phyloP scores from a whole-genome alignment of 176 grass and related monocot species.

The Bromus sterilis region DNA sequence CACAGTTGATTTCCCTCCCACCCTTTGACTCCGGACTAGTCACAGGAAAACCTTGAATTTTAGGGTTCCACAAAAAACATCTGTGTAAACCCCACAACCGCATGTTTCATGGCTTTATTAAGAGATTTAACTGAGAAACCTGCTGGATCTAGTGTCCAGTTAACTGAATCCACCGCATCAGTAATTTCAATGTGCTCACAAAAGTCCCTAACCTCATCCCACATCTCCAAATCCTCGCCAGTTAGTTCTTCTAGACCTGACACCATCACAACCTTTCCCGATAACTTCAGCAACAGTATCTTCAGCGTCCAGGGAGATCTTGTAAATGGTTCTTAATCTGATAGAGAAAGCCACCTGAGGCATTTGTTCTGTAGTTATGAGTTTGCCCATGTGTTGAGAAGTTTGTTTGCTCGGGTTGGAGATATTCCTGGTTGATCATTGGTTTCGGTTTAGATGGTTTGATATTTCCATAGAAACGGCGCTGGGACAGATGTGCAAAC shows the following conservation, averaged over 20 bases:
- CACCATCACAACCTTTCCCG: not conserved
- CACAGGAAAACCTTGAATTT: too few species aligned
- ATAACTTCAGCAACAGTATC: not conserved
- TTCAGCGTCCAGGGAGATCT: not conserved
- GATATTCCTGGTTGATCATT: not conserved
- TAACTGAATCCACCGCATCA: not conserved
- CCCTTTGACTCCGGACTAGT: too few species aligned
- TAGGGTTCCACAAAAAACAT: too few species aligned
- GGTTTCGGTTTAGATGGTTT: slow-evolving; percentile 6
- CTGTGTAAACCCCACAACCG: too few species aligned
- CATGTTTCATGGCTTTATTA: too few species aligned
- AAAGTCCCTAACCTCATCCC: not conserved
- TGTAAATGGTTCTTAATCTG: not conserved
- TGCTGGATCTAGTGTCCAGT: not conserved
- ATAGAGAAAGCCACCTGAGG: not conserved
- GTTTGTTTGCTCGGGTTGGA: not conserved
- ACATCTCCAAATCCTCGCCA: not conserved
- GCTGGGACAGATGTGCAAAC: not conserved
- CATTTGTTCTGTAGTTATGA: not conserved
- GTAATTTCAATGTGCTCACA: not conserved
- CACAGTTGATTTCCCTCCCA: too few species aligned
- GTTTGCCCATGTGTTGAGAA: not conserved
- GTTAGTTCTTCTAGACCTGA: not conserved
- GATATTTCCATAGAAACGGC: not conserved
- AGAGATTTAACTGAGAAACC: too few species aligned